Conservation (phyloP, 2,329 filamentous ascomycete genomes). For the Fusarium chlamydosporum region DNA sequence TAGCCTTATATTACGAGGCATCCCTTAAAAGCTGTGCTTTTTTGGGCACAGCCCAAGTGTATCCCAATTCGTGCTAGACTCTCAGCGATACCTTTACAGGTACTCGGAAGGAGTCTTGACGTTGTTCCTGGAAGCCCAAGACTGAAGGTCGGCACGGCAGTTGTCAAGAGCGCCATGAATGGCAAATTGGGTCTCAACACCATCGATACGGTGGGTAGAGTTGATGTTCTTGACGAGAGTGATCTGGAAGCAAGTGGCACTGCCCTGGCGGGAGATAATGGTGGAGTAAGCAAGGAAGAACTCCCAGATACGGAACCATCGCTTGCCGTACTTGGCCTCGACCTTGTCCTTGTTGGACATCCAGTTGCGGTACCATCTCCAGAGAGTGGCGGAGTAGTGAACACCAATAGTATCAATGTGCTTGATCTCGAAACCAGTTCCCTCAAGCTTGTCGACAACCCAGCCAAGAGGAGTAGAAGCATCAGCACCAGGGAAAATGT, state of each 20-base stretch:
- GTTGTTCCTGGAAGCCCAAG: slow-evolving; percentile 57
- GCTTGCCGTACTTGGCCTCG: slow-evolving; percentile 91
- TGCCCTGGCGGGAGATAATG: slow-evolving; percentile 87
- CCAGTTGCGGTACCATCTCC: slow-evolving; percentile 99
- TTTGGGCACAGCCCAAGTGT: slow-evolving; percentile 4
- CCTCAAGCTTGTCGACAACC: slow-evolving; percentile 87
- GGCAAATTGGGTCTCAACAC: slow-evolving; percentile 77
- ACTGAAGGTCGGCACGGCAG: slow-evolving; percentile 54
- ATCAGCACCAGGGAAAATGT: slow-evolving; percentile 97
- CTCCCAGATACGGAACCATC: slow-evolving; percentile 98
- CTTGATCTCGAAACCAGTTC: slow-evolving; percentile 81
- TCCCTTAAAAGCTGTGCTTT: slow-evolving; percentile 13
- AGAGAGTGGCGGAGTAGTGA: slow-evolving; percentile 96
- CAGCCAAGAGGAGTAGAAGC: slow-evolving; percentile 93
- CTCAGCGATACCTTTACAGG: slow-evolving; percentile 34
- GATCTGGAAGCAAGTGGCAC: slow-evolving; percentile 91
- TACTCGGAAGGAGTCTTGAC: slow-evolving; percentile 53
- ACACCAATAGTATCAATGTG: slow-evolving; percentile 92
- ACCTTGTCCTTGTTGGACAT: slow-evolving; percentile 93
- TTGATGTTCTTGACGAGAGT: slow-evolving; percentile 93
- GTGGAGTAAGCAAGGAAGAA: slow-evolving; percentile 90
- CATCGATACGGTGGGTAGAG: slow-evolving; percentile 86
- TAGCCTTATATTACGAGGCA: slow-evolving; percentile 14
- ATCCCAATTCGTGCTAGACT: slow-evolving; percentile 4
- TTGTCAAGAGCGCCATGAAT: slow-evolving; percentile 72